These are phyloP conservation scores for Botrytis porri DNA, from an alignment of 2,329 filamentous ascomycete species.

Conservation along the genomic window DNA sequence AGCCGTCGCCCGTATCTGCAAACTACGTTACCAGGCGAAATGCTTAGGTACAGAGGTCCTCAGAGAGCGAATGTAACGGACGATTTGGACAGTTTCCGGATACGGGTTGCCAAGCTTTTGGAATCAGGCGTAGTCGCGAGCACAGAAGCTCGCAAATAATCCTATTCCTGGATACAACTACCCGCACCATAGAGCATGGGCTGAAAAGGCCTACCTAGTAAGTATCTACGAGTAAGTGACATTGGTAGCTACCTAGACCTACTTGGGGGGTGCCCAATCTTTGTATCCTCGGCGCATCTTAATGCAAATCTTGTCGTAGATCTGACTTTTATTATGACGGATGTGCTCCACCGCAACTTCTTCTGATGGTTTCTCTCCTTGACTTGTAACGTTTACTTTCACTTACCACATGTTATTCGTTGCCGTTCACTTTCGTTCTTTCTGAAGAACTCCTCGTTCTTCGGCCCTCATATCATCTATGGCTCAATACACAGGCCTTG, in stretches of 20 bases:
- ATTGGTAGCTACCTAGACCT: constrained; percentile 5
- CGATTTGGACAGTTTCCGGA: neutral
- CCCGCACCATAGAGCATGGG: constrained; percentile 7
- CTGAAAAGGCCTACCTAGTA: neutral
- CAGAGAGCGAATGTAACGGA: neutral
- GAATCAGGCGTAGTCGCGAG: constrained; percentile 2
- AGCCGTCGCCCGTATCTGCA: constrained; percentile 4
- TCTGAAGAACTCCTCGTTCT: constrained; percentile 14
- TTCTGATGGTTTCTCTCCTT: neutral
- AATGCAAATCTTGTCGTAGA: constrained; percentile 1
- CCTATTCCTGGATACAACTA: constrained; percentile 14
- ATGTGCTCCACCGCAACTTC: constrained; percentile 8
- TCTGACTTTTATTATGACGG: constrained; percentile 16
- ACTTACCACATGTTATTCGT: constrained; percentile 7
- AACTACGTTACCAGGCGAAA: constrained; percentile 5
- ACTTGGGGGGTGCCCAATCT: constrained; percentile 1
- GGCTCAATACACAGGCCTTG: constrained; percentile 31
- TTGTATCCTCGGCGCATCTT: neutral
- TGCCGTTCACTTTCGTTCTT: constrained; percentile 4
- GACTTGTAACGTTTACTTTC: constrained; percentile 20
- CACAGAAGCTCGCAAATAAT: constrained; percentile 10
- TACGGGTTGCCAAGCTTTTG: constrained; percentile 5
- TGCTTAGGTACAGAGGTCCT: neutral
- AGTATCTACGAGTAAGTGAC: neutral
- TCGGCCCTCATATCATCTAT: constrained; percentile 22